Percentiles rank a stretch among this genome's conserved stretches.
Conservation (phyloP, 352 stramenopile genomes). For the Albugo candida region DNA sequence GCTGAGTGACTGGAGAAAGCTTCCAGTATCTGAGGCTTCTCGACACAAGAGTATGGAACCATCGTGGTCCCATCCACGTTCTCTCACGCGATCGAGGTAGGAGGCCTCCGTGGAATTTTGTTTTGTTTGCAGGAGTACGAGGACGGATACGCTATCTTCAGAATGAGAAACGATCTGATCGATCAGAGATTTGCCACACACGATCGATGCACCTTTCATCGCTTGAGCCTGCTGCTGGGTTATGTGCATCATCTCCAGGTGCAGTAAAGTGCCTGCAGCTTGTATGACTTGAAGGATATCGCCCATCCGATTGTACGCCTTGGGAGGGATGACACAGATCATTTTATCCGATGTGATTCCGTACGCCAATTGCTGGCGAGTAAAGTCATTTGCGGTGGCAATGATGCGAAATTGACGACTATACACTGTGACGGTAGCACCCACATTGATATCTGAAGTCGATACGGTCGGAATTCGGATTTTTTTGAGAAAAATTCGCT, state of each 20-base stretch:
- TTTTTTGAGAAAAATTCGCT: conserved; percentile 53
- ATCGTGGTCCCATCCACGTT: too few relatives aligned
- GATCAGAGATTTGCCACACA: conserved; percentile 2
- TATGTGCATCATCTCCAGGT: conserved; percentile 1
- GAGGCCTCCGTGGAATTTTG: conserved; percentile 2
- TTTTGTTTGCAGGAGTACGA: background rate
- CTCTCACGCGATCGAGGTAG: too few relatives aligned
- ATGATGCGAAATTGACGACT: conserved; percentile 13
- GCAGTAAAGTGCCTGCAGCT: background rate
- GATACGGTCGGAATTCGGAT: conserved; percentile 51
- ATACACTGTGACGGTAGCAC: conserved; percentile 46
- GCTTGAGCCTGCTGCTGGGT: background rate
- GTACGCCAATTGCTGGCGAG: conserved; percentile 5
- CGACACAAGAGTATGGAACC: too few relatives aligned
- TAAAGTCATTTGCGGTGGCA: conserved; percentile 49
- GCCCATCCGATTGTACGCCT: conserved; percentile 27
- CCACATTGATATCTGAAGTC: conserved; percentile 41
- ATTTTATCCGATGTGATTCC: conserved; percentile 5
- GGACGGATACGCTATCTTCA: background rate
- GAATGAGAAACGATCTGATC: conserved; percentile 1
- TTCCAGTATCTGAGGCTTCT: too few relatives aligned
- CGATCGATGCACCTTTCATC: conserved; percentile 1
- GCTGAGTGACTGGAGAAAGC: background rate
- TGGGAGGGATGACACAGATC: conserved; percentile 28
- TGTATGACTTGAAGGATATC: conserved; percentile 19